Evolutionary conservation across 805 yeast genomes (phyloP), one percentile per base, ranked within the genome.

Genomic region (Candida caryicola): DNA sequence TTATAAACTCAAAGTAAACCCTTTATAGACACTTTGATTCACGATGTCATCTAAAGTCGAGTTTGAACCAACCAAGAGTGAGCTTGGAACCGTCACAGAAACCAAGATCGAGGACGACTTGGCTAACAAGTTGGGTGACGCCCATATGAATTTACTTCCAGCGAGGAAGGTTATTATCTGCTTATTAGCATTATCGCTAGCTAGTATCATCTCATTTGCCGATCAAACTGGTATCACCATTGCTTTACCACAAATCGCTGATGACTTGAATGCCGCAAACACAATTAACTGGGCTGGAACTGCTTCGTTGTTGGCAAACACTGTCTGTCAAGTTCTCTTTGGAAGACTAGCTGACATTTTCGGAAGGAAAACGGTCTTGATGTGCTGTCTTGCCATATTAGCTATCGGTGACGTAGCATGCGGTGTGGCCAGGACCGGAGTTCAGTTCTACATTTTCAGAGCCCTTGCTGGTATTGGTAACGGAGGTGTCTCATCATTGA

Each of bases 251-350:
- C 41, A 50, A n/a, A 76, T 77, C 26, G 77, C 74, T 5, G 50
- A 60, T 18, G 79, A 69, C 23, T 55, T 77, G 32, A 40, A 73
- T 33, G 76, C 79, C 2, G 60, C 64, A 29, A 59, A 58, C 14
- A 68, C 79, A 1, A 74, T 77, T 31, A 68, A 76, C 33, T 78
- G 84, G 83, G 80, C 79, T 0, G 81, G 81, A 10, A 72, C 82
- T 0, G 71, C 81, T 2, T 54, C 71, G 12, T 54, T 76, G 19
- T 67, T 78, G 35, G 77, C 81, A 4, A 70, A 69, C 35, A 66
- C 77, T 33, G 66, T 69, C 4, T 74, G 76, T 44, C 81, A 77
- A 47, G 74, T 76, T 3, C 50, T 76, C 8, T 66, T 72, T 34
- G 83, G 83, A 1, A 57, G 83, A 23, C 50, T 76, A 17, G 68